Conservation (phyloP, 1,284 basidiomycete genomes). For the Apiotrichum montevideense region DNA sequence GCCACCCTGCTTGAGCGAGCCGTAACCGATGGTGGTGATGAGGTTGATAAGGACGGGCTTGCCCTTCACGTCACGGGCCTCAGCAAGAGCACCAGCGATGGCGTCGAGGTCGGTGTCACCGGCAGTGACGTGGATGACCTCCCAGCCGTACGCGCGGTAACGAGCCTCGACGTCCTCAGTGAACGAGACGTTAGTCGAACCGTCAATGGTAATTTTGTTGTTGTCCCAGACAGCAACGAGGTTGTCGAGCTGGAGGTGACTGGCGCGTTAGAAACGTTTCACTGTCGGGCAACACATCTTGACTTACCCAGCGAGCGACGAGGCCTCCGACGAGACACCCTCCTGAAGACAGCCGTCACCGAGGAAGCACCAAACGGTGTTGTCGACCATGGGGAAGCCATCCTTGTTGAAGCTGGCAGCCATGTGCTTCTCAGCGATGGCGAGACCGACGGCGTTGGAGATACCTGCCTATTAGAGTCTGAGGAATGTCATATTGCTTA, state of each 20-base stretch:
- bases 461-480: constrained; percentile 46
- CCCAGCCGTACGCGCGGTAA: constrained; percentile 88
- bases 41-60: constrained; percentile 84
- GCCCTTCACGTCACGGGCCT: constrained; percentile 66
- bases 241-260: constrained; percentile 87
- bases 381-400: constrained; percentile 75
- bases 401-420: constrained; percentile 85
- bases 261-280: constrained; percentile 10
- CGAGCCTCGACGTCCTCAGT: constrained; percentile 87
- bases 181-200: constrained; percentile 84
- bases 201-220: constrained; percentile 93
- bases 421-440: constrained; percentile 85
- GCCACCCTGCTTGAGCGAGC: constrained; percentile 84
- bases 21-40: constrained; percentile 87
- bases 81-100: constrained; percentile 73
- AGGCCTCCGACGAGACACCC: constrained; percentile 84
- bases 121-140: constrained; percentile 75
- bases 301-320: constrained; percentile 66
- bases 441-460: constrained; percentile 85
- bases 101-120: constrained; percentile 78
- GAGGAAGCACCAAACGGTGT: constrained; percentile 84
- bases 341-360: constrained; percentile 97
- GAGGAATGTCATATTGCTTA: too few relatives aligned
- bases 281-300: too few relatives aligned
- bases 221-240: constrained; percentile 87